phyloP scores from a whole-genome alignment of 306 rosid species.

The Sicyos baderoa region DNA sequence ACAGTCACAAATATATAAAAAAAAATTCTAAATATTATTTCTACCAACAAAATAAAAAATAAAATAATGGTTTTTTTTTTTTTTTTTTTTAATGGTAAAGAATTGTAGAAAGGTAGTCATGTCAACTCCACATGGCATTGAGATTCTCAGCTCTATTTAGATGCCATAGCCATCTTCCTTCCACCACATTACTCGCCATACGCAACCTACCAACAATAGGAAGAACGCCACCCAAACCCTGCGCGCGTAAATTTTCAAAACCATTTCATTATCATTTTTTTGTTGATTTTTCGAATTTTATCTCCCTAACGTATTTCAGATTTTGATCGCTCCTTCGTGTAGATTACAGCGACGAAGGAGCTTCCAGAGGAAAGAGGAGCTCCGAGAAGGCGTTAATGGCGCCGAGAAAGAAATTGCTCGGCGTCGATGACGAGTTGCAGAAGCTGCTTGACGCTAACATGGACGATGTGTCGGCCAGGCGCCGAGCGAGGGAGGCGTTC shows the following conservation, averaged over 20 bases:
- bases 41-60: too few relatives aligned
- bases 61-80: too few relatives aligned
- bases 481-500: conserved; percentile 68
- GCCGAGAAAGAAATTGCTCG: conserved; percentile 32
- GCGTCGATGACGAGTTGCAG: conserved; percentile 46
- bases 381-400: conserved; percentile 32
- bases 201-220: not conserved
- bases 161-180: not conserved
- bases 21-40: too few relatives aligned
- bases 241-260: not conserved
- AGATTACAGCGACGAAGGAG: conserved; percentile 18
- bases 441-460: conserved; percentile 51
- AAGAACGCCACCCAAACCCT: not conserved
- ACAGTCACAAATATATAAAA: too few relatives aligned
- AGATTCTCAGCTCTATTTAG: not conserved
- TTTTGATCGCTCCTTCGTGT: conserved; percentile 8
- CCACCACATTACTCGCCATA: not conserved
- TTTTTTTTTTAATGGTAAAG: too few relatives aligned
- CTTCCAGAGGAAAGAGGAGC: conserved; percentile 23
- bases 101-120: not conserved
- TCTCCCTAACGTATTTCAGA: conserved; percentile 17
- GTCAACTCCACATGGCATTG: conserved; percentile 12
- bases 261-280: not conserved
- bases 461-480: conserved; percentile 70
- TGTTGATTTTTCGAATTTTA: not conserved